Conservation (phyloP, 2,329 filamentous ascomycete species). For the Rhynchosporium agropyri region DNA sequence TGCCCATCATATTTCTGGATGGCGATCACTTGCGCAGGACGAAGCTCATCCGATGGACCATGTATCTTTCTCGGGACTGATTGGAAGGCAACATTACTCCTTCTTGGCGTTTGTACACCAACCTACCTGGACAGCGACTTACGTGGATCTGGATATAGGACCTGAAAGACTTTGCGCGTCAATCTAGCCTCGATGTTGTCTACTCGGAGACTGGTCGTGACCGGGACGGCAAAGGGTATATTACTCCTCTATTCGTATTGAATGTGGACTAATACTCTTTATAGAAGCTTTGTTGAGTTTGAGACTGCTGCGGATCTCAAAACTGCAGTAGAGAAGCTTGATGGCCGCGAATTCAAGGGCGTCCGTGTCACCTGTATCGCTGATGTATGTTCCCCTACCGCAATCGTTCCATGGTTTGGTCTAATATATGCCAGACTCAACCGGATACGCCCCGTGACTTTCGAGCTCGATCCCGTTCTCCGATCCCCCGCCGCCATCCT, state of each 20-base stretch:
- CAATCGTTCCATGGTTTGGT: slow-evolving; percentile 31
- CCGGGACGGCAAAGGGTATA: slow-evolving; percentile 88
- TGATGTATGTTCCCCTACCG: slow-evolving; percentile 64
- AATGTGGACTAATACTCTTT: slow-evolving; percentile 25
- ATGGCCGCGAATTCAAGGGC: slow-evolving; percentile 91
- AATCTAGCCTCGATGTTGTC: slow-evolving; percentile 95
- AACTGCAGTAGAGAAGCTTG: slow-evolving; percentile 91
- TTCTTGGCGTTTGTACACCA: slow-evolving; percentile 38
- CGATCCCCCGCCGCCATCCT: slow-evolving; percentile 67
- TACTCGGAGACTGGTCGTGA: slow-evolving; percentile 96
- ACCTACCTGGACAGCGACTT: slow-evolving; percentile 61
- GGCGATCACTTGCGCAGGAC: slow-evolving; percentile 36
- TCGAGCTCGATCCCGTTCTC: slow-evolving; percentile 80
- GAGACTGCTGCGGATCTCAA: slow-evolving; percentile 89
- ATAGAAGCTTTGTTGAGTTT: slow-evolving; percentile 88
- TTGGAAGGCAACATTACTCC: slow-evolving; percentile 37
- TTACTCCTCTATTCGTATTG: slow-evolving; percentile 32
- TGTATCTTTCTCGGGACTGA: slow-evolving; percentile 36
- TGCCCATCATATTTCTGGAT: slow-evolving; percentile 38
- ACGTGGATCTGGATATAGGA: slow-evolving; percentile 88
- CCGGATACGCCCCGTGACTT: slow-evolving; percentile 67
- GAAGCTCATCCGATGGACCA: slow-evolving; percentile 38
- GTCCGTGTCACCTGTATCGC: slow-evolving; percentile 81
- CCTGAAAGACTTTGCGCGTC: slow-evolving; percentile 98
- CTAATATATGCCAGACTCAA: slow-evolving; percentile 62